Conservation (phyloP, 164 flowering plant species). For the Piper betle region DNA sequence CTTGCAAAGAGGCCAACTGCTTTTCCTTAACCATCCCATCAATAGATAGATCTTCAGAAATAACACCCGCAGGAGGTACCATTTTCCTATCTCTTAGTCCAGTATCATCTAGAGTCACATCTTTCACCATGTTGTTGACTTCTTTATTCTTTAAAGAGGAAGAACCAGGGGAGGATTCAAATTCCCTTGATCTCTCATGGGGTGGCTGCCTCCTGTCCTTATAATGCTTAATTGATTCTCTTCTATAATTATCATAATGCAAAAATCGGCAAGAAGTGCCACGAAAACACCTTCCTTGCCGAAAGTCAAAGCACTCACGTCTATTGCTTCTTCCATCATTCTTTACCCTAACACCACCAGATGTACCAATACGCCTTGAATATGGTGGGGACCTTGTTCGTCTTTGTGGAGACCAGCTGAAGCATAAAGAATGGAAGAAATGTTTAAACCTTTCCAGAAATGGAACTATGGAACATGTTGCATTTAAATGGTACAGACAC, state of each 20-base stretch:
- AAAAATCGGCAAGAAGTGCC: slow-evolving; percentile 66
- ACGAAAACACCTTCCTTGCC: slow-evolving; percentile 66
- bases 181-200: slow-evolving; percentile 18
- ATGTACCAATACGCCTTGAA: slow-evolving; percentile 26
- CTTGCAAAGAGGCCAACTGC: slow-evolving; percentile 7
- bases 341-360: slow-evolving; percentile 27
- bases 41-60: slow-evolving; percentile 7
- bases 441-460: slow-evolving; percentile 1
- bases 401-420: slow-evolving; percentile 74
- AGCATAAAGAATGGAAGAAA: slow-evolving; percentile 10
- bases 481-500: background rate
- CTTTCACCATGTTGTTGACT: slow-evolving; percentile 1
- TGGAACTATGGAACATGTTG: background rate
- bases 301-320: slow-evolving; percentile 51
- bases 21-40: slow-evolving; percentile 11
- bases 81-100: slow-evolving; percentile 10
- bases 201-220: slow-evolving; percentile 23
- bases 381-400: slow-evolving; percentile 55
- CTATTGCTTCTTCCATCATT: slow-evolving; percentile 23
- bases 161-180: slow-evolving; percentile 11
- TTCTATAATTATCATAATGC: slow-evolving; percentile 34
- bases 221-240: slow-evolving; percentile 23
- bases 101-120: slow-evolving; percentile 9
- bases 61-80: no score
- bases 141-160: slow-evolving; percentile 3